Evolutionary conservation across 2,329 filamentous ascomycete genomes (phyloP), one percentile per base, ranked within the genome.

Genomic region (Sarocladium brachiariae): DNA sequence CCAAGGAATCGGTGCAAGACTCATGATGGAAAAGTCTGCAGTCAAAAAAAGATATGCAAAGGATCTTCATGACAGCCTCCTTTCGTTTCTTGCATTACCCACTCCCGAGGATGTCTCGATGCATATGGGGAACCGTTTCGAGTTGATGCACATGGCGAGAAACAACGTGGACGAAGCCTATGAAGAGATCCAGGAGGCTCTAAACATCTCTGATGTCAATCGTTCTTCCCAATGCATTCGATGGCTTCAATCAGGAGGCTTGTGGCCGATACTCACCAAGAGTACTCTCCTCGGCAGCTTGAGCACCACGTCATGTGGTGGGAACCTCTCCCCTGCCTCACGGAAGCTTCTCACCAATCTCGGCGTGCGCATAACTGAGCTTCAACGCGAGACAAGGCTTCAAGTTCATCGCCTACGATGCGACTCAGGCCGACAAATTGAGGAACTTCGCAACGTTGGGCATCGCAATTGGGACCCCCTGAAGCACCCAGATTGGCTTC

Each of bases 401-500:
- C 16, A 27, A 11, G 16, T 50, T 14, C 7, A 30, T 19, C 35
- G n/a, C 7, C 24, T 27, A 9, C 33, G 37, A 41, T 11, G 19
- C 16, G 37, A 43, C 10, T n/a, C 16, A 7, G 39, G 4, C 7
- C 7, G 16, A 5, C 23, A 33, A 2, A 21, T 10, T 75, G 77
- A 78, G 54, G 68, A 52, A 60, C 69, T 6, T 55, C 63, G 2
- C 50, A 79, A 62, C 52, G 51, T 14, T 2, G 80, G 78, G 0
- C 82, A 86, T 56, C 59, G 57, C 0, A 78, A 81, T 25, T 86
- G 83, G 83, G 58, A 68, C 2, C 75, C 80, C 0, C n/a, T 60
- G 0, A 63, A 78, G 0, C 61, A 74, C 27, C 70, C 80, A 0
- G 83, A 88, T 57, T 86, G 82, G 78, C 61, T 88, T 0, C 66